phyloP scores from a whole-genome alignment of 495 filamentous ascomycete species.

The Daldinia caldariorum region DNA sequence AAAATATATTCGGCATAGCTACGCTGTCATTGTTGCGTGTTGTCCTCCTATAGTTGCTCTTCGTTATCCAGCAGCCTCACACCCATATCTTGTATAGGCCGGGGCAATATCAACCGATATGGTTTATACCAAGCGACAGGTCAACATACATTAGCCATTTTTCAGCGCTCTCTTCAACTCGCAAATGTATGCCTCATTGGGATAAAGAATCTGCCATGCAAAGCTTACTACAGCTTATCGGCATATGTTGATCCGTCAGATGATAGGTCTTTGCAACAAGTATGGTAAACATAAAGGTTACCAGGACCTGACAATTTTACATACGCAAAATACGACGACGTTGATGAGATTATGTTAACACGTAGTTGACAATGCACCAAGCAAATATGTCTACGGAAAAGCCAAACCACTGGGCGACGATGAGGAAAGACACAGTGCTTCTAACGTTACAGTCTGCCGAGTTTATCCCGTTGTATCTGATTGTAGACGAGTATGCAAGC shows the following conservation, averaged over 20 bases:
- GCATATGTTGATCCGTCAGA: not conserved
- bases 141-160: not conserved
- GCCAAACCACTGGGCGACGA: not conserved
- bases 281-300: not conserved
- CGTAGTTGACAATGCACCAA: not conserved
- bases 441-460: constrained; percentile 11
- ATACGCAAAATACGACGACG: not conserved
- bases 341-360: too few relatives aligned
- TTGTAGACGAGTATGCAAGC: not conserved
- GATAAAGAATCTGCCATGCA: not conserved
- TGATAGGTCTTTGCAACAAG: not conserved
- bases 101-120: not conserved
- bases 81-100: not conserved
- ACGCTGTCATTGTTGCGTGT: constrained; percentile 1
- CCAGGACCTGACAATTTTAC: not conserved
- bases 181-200: not conserved
- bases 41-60: not conserved
- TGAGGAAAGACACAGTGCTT: not conserved
- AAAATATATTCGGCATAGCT: constrained; percentile 5
- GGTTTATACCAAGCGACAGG: not conserved
- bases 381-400: not conserved
- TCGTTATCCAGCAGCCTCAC: constrained; percentile 5
- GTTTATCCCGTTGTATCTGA: constrained; percentile 17
- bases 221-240: not conserved
- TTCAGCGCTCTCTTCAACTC: not conserved